Conservation (phyloP, 2,329 filamentous ascomycete species). For the Trichoderma sp. region DNA sequence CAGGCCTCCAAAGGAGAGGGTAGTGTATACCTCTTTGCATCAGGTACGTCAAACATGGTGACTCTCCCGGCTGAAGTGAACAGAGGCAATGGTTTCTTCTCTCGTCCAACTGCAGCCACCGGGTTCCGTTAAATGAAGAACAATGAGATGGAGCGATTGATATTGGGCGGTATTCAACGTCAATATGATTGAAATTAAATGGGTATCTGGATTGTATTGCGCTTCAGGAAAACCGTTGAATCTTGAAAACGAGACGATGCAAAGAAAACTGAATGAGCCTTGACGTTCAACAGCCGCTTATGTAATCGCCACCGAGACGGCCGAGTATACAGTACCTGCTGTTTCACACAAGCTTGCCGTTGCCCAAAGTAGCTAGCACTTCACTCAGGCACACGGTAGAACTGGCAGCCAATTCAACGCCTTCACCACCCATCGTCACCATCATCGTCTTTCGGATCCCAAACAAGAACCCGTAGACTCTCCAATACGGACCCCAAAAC, state of each 20-base stretch:
- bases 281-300: neutral
- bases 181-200: neutral
- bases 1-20: neutral
- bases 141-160: neutral
- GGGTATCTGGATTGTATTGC: neutral
- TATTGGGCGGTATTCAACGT: neutral
- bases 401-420: neutral
- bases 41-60: conserved; percentile 56
- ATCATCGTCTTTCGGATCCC: neutral
- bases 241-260: conserved; percentile 8
- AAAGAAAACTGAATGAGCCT: neutral
- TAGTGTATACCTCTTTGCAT: conserved; percentile 52
- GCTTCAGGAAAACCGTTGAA: neutral
- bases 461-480: neutral
- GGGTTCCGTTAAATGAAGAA: neutral
- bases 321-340: too few species aligned
- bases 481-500: neutral
- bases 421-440: neutral
- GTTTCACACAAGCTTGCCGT: too few species aligned
- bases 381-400: too few species aligned
- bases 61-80: neutral
- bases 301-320: neutral
- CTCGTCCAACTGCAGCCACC: neutral
- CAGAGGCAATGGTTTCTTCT: neutral
- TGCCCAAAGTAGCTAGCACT: too few species aligned